Base-by-base conservation (phyloP, 176 grass and related monocot genomes). In the Elymus sibiricus region DNA sequence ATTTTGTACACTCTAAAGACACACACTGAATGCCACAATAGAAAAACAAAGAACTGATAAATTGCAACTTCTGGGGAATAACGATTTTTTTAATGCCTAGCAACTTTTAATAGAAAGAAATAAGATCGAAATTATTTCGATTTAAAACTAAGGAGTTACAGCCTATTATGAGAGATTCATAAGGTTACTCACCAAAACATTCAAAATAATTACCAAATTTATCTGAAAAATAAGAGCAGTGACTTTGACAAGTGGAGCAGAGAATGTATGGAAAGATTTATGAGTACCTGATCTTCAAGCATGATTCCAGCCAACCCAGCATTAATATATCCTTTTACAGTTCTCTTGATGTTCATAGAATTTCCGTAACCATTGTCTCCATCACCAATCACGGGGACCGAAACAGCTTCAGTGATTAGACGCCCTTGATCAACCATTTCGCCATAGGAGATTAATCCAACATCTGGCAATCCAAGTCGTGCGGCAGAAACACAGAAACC, bases 301-400 rank as follows among this genome's bases (percentile, higher is more conserved):
- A 99, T 94, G 79, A 99, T 99, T 78, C 92, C 97, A 64, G 97
- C 90, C 84, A 99, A 96, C 77, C 94, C 97, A 88, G 97, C 94
- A 64, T 96, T 95, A 28, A 93, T 94, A 69, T 94, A 99, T 29
- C 97, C 94, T 91, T 99, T 99, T 16, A 96, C 68, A 16, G 94
- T 98, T 90, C 97, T 91, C 76, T 98, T 98, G 60, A 98, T 93
- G 88, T 94, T 98, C 97, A 98, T 96, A 75, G 88, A 83, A 81
- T 98, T 98, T 79, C 97, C 97, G 70, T 98, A 98, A 64, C 97
- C 97, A 63, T 94, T 98, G 68, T 98, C 97, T 64, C 92, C 97
- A 88, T 98, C 97, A 68, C 97, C 97, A 77, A 98, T 98, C 25
- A 98, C 92, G 11, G 92, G 96, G 46, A 98, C 89, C 1, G 96